Percentiles rank a stretch among this genome's conserved stretches.
phyloP scores from a whole-genome alignment of 2,329 filamentous ascomycete genomes.

The Calonectria hawksworthii region DNA sequence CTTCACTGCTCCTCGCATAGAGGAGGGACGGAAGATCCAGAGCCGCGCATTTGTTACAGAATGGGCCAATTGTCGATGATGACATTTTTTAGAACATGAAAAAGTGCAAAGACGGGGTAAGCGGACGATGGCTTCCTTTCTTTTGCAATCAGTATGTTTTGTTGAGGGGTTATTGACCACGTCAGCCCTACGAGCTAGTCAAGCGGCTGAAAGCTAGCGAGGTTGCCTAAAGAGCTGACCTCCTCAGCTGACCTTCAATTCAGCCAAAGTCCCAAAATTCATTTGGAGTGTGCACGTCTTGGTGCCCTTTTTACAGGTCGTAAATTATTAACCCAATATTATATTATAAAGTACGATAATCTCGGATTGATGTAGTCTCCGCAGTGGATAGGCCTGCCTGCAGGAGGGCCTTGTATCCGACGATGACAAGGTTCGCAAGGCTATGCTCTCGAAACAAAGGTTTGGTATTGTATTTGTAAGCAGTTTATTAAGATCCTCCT shows the following conservation, averaged over 20 bases:
- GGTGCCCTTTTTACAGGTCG: neutral
- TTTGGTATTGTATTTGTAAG: too few species aligned
- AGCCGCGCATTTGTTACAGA: neutral
- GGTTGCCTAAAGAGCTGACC: neutral
- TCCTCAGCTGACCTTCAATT: neutral
- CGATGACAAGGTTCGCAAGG: too few species aligned
- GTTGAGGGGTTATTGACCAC: neutral
- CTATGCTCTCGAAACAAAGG: too few species aligned
- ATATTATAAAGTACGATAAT: neutral
- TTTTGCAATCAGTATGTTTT: neutral
- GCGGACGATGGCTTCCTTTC: neutral
- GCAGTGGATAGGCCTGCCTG: too few species aligned
- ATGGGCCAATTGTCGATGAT: neutral
- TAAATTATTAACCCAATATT: neutral
- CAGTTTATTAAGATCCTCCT: too few species aligned
- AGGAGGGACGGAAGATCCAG: constrained; percentile 1
- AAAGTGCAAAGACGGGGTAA: neutral
- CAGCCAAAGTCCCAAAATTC: neutral
- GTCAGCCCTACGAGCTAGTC: neutral
- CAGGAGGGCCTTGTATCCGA: too few species aligned
- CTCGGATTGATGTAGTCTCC: too few species aligned
- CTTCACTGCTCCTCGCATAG: neutral
- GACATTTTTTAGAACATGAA: neutral
- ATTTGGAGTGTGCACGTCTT: neutral
- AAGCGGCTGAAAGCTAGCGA: neutral